Evolutionary conservation across 805 yeast genomes (phyloP).

Genomic region (Grigorovia yakushimaensis): DNA sequence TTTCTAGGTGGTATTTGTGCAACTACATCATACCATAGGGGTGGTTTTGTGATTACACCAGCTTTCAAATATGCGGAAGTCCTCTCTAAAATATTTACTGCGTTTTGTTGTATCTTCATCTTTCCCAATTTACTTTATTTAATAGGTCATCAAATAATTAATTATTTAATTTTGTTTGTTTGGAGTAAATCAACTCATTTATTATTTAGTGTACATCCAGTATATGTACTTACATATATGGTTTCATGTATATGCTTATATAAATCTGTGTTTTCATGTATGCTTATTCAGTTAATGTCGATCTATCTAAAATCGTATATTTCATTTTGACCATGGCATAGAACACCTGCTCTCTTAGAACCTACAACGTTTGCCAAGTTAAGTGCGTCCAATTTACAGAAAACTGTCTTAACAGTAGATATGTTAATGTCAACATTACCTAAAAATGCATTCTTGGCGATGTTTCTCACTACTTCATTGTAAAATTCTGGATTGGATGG

Average conservation of each 20-base stretch:
- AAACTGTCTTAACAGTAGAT: slow-evolving; percentile 51
- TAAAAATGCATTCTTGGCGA: slow-evolving; percentile 48
- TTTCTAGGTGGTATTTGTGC: slow-evolving; percentile 72
- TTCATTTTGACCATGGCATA: slow-evolving; percentile 65
- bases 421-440: slow-evolving; percentile 46
- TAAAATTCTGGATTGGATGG: slow-evolving; percentile 84
- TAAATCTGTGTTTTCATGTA: neutral
- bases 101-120: slow-evolving; percentile 70
- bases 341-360: slow-evolving; percentile 51
- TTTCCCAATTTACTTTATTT: too few species aligned
- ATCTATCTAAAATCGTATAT: slow-evolving; percentile 55
- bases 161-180: neutral
- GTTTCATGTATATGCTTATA: neutral
- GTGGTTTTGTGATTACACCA: slow-evolving; percentile 61
- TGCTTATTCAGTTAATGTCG: too few species aligned
- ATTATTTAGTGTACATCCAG: neutral
- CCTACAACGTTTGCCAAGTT: slow-evolving; percentile 82
- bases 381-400: slow-evolving; percentile 70
- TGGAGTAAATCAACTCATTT: neutral
- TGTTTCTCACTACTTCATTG: slow-evolving; percentile 58
- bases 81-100: slow-evolving; percentile 67
- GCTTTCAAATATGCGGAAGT: slow-evolving; percentile 67
- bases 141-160: neutral
- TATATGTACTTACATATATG: neutral
- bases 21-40: slow-evolving; percentile 85